Base-by-base conservation (phyloP, 768 basidiomycete genomes). In the Psilocybe subaeruginosa region DNA sequence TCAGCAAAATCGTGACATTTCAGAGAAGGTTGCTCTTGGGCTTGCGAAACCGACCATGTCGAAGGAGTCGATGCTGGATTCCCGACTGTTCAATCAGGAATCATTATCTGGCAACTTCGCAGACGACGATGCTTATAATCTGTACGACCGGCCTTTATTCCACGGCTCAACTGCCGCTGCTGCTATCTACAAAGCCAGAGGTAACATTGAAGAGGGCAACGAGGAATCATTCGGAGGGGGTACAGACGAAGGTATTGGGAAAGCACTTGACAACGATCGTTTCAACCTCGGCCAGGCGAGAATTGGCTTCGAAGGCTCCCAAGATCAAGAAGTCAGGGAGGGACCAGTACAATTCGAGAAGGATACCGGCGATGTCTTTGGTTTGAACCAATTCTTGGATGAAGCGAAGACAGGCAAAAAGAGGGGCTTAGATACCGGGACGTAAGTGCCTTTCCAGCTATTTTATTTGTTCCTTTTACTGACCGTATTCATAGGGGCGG, bases 281-380 rank as follows among this genome's bases (percentile, higher is more conserved):
- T 99, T 99, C 73, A 89, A 88, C 27, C 79, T 99, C 19, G 97
- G 97, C 16, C 87, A 88, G 63, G 88, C 91, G 3, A 81, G 82
- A 59, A 81, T 92, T 66, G 95, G 96, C 23, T 98, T 99, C 70
- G 94, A 97, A 72, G 97, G 97, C 51, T 92, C 96, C 12, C 81
- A 80, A 43, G 90, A 91, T 17, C 91, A 92, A 72, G 95, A 95
- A 71, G 82, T 90, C 29, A 79, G 89, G 58, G 92, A 94, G 69
- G 97, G 97, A 1, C 97, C 97, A 23, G 97, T 99, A 45, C 95
- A 98, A 70, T 99, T 99, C 70, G 97, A 99, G 81, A 97, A 98
- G 79, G 97, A 99, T 70, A 88, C 91, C 1, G 85, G 88, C n/a
- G 97, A 98, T 82, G 94, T 98, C 17, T 98, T 98, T 71, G 97